Evolutionary conservation across 805 yeast species (phyloP).

Genomic region (Candida montana): DNA sequence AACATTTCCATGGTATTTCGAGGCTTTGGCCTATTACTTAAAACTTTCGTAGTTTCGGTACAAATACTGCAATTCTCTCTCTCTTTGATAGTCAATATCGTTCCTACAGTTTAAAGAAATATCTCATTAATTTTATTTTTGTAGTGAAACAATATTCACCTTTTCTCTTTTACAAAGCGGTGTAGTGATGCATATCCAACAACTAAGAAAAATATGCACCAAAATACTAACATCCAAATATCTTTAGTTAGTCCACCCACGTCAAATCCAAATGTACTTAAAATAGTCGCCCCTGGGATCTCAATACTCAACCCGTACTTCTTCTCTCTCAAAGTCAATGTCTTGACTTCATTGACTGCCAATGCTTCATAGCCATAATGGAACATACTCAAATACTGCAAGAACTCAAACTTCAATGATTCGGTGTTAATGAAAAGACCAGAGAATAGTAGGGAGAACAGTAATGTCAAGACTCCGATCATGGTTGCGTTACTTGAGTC

Average conservation of each 20-base stretch:
- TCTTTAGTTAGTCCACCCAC: conserved; percentile 73
- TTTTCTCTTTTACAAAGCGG: conserved; percentile 66
- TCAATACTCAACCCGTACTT: conserved; percentile 92
- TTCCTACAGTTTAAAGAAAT: too few species aligned
- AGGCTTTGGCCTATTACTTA: too few species aligned
- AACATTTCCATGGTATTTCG: too few species aligned
- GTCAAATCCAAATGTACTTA: conserved; percentile 91
- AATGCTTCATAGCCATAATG: conserved; percentile 95
- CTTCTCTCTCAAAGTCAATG: conserved; percentile 74
- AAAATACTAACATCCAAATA: conserved; percentile 49
- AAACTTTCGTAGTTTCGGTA: too few species aligned
- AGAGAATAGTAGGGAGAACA: conserved; percentile 86
- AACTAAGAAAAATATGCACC: conserved; percentile 53
- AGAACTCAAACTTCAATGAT: conserved; percentile 53
- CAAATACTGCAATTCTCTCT: too few species aligned
- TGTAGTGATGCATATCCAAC: conserved; percentile 75
- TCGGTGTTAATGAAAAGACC: conserved; percentile 90
- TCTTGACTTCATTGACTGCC: conserved; percentile 87
- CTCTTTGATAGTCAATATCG: too few species aligned
- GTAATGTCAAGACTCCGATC: conserved; percentile 74
- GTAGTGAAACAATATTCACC: conserved; percentile 18
- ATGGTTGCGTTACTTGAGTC: conserved; percentile 93
- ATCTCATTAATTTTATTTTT: too few species aligned
- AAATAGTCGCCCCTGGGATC: conserved; percentile 95
- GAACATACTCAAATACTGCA: conserved; percentile 83